These are phyloP conservation scores for Lactifluus subvellereus DNA, from an alignment of 768 basidiomycete species.

Conservation along the genomic window DNA sequence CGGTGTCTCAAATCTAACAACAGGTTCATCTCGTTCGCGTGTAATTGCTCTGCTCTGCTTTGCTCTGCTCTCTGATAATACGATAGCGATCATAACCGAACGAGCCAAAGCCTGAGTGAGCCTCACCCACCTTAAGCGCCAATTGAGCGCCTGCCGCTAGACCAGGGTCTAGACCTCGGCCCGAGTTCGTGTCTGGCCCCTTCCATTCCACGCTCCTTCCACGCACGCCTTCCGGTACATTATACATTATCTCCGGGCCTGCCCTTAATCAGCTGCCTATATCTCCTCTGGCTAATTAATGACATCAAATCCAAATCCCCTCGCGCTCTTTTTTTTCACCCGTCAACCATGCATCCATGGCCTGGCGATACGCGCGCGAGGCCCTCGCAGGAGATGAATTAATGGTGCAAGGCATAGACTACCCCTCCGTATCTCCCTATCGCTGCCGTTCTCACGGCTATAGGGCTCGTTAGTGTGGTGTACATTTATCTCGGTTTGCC, in stretches of 20 bases:
- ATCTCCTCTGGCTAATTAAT: conserved; percentile 5
- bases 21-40: no score
- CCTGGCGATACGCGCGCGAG: conserved; percentile 17
- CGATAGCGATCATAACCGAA: no score
- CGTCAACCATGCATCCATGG: conserved; percentile 15
- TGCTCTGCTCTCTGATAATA: no score
- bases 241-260: conserved; percentile 6
- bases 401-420: conserved; percentile 27
- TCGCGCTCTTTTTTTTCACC: conserved; percentile 15
- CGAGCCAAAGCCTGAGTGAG: no score
- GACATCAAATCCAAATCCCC: conserved; percentile 13
- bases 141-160: conserved; percentile 1
- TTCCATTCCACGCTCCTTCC: no score
- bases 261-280: conserved; percentile 17
- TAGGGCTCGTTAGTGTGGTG: conserved; percentile 27
- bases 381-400: conserved; percentile 27
- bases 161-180: conserved; percentile 11
- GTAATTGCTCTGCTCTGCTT: not conserved
- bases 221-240: not conserved
- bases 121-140: not conserved
- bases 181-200: not conserved
- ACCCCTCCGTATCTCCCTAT: conserved; percentile 26
- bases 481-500: conserved; percentile 13
- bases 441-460: conserved; percentile 18
- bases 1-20: not conserved